Evolutionary conservation across 179 eudicot species (phyloP).

Genomic region (Dionaea muscipula): DNA sequence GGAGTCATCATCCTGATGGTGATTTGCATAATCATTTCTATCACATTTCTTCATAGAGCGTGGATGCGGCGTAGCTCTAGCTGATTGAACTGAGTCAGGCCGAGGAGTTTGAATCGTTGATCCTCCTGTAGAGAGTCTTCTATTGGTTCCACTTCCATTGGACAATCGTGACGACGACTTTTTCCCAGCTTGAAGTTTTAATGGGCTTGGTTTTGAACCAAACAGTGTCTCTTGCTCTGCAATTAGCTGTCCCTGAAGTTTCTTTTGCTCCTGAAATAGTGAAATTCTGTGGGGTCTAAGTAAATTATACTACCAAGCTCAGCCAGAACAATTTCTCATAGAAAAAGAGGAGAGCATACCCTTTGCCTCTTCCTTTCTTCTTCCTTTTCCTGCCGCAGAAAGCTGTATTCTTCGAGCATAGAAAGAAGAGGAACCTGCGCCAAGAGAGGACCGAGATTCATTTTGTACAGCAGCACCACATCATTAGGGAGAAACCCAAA

Average conservation of each 20-base stretch:
- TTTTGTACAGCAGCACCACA: conserved; percentile 2
- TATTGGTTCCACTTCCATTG: conserved; percentile 41
- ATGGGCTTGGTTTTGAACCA: conserved; percentile 84
- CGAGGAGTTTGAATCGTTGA: conserved; percentile 47
- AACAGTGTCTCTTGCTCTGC: conserved; percentile 75
- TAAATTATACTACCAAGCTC: neutral
- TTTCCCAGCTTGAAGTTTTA: conserved; percentile 64
- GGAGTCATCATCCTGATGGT: conserved; percentile 28
- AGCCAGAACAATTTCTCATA: too few relatives aligned
- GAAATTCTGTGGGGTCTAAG: neutral
- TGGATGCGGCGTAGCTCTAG: conserved; percentile 47
- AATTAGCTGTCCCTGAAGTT: conserved; percentile 68
- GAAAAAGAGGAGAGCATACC: conserved; percentile 24
- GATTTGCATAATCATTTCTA: conserved; percentile 19
- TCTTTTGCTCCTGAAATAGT: conserved; percentile 74
- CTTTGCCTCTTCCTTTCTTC: conserved; percentile 70
- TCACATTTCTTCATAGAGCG: conserved; percentile 38
- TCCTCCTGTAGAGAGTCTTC: conserved; percentile 61
- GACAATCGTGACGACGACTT: conserved; percentile 45
- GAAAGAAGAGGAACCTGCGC: conserved; percentile 56
- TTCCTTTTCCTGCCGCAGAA: conserved; percentile 65
- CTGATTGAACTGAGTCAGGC: conserved; percentile 30
- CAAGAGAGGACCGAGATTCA: neutral
- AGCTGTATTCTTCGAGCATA: conserved; percentile 68
- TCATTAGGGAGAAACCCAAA: neutral